Conservation (phyloP, 169 alveolate species). For the Plasmodium adleri region DNA sequence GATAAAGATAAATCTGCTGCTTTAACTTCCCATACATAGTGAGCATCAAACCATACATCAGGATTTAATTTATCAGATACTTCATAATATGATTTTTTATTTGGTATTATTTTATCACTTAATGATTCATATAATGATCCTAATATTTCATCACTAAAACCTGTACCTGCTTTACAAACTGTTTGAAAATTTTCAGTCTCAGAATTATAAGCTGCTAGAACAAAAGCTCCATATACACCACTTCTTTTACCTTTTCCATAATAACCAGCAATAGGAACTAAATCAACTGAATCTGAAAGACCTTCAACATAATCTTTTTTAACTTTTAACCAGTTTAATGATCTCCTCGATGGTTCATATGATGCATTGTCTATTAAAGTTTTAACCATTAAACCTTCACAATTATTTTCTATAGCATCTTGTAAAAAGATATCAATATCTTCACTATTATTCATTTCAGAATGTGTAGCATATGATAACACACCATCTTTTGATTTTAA, state of each 20-base stretch:
- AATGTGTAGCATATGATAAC: slow-evolving; percentile 83
- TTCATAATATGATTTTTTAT: slow-evolving; percentile 80
- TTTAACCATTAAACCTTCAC: slow-evolving; percentile 99
- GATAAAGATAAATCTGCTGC: slow-evolving; percentile 98
- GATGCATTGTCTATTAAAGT: slow-evolving; percentile 95
- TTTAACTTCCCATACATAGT: slow-evolving; percentile 97
- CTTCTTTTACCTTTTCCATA: slow-evolving; percentile 95
- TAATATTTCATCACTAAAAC: slow-evolving; percentile 95
- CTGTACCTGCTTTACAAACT: slow-evolving; percentile 97
- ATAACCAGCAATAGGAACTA: slow-evolving; percentile 99
- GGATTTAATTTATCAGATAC: slow-evolving; percentile 87
- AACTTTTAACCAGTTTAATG: slow-evolving; percentile 98
- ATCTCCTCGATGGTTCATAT: slow-evolving; percentile 98
- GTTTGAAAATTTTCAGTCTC: slow-evolving; percentile 96
- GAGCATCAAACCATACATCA: slow-evolving; percentile 92
- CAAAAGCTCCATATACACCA: slow-evolving; percentile 96
- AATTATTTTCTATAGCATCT: slow-evolving; percentile 90
- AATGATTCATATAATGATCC: slow-evolving; percentile 87
- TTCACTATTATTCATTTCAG: slow-evolving; percentile 86
- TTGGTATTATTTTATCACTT: slow-evolving; percentile 88
- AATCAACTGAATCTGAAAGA: slow-evolving; percentile 97
- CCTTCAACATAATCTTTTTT: slow-evolving; percentile 98
- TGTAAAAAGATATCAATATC: slow-evolving; percentile 88
- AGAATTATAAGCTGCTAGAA: slow-evolving; percentile 96
- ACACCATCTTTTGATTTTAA: slow-evolving; percentile 77